These are phyloP conservation scores for Ophidiomyces ophidiicola DNA, from an alignment of 2,329 filamentous ascomycete genomes.

Conservation along the genomic window DNA sequence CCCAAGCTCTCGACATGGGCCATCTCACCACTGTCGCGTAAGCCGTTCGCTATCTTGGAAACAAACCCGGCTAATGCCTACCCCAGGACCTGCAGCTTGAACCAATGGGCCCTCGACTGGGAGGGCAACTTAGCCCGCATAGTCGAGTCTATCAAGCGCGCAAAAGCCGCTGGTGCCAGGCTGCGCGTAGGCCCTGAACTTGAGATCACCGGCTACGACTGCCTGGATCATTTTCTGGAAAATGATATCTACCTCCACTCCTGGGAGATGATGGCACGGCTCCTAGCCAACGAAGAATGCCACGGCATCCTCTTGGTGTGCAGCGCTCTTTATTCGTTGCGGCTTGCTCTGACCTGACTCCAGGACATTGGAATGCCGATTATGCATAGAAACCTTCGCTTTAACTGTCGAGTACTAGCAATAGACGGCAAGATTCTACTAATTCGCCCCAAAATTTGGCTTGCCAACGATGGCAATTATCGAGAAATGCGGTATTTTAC, in stretches of 20 bases:
- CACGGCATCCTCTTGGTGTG: conserved; percentile 44
- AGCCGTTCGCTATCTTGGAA: not conserved
- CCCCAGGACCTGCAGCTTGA: conserved; percentile 12
- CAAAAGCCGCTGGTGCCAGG: conserved; percentile 47
- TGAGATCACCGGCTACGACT: conserved; percentile 17
- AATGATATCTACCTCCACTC: conserved; percentile 44
- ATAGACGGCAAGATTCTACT: conserved; percentile 55
- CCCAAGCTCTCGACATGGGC: no score
- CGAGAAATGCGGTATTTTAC: conserved; percentile 49
- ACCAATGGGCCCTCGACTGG: conserved; percentile 42
- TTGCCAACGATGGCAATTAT: conserved; percentile 51
- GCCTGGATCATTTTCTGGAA: conserved; percentile 16
- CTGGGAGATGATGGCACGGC: conserved; percentile 48
- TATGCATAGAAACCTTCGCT: conserved; percentile 44
- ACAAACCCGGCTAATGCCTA: not conserved
- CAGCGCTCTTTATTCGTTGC: not conserved
- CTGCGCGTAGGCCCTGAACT: conserved; percentile 44
- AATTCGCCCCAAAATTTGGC: conserved; percentile 53
- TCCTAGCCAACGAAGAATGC: conserved; percentile 46
- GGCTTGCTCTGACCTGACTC: not conserved
- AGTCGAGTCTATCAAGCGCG: conserved; percentile 46
- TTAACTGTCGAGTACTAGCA: conserved; percentile 52
- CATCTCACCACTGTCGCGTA: conserved; percentile 10
- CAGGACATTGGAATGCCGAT: conserved; percentile 38
- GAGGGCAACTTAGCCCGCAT: conserved; percentile 52